Base-by-base conservation (phyloP, 2,329 filamentous ascomycete genomes). In the Xylariaceae sp. region DNA sequence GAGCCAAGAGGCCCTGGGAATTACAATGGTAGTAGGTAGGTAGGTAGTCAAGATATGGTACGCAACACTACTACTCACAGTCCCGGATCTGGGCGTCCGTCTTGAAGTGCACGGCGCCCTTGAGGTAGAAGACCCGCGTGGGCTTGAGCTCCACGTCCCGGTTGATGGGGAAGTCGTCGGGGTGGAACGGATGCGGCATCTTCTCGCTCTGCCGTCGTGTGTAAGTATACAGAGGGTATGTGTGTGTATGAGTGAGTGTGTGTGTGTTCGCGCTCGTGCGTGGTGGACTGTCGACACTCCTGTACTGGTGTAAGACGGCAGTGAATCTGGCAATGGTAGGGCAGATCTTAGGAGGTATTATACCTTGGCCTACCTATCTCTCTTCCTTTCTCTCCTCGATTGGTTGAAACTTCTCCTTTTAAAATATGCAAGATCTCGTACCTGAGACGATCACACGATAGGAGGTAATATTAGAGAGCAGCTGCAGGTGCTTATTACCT, bases 91-190 rank as follows among this genome's bases (percentile, higher is more conserved):
- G 30, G n/a, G 53, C 52, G 13, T 46, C 46, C 3, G 38, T 46
- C 40, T 57, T 57, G 53, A 56, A 57, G 52, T 57, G 54, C 37
- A 57, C 46, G 29, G 43, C 45, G 17, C 49, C 46, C 31, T 52
- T 54, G 12, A 57, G 50, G 44, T 45, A 56, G 46, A 52, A 54
- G 19, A 39, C 33, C 14, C 42, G 38, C 3, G 44, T 53, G 13
- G 53, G 51, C 25, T 47, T 27, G 9, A 57, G 42, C 24, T 36
- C 25, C 9, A 41, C 37, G 29, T 45, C 35, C 36, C 43, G 31
- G 38, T 57, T 50, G 45, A 57, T 38, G 42, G 52, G 52, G 51
- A 57, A 56, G 50, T 57, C 54, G 16, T 56, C 44, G 9, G 54
- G 54, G 39, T 47, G 40, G 43, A 57, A 57, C 9, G 54, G 54